phyloP scores from a whole-genome alignment of 495 filamentous ascomycete species.

The Neurospora pannonica region DNA sequence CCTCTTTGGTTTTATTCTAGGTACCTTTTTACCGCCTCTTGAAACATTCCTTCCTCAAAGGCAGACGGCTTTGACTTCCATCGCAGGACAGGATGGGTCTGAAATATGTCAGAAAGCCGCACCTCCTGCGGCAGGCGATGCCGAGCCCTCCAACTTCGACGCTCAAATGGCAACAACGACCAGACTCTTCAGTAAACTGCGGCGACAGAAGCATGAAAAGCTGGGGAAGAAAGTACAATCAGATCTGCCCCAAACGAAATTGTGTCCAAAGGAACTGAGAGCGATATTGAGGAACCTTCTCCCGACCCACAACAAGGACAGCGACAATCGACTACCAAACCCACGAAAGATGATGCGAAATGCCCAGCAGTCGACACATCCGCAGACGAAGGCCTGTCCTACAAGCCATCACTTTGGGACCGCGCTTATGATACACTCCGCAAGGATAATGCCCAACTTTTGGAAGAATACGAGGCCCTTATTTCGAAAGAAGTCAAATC shows the following conservation, averaged over 20 bases:
- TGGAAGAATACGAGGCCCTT: constrained; percentile 16
- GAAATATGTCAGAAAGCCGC: not conserved
- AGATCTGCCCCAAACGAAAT: not conserved
- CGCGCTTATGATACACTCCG: constrained; percentile 11
- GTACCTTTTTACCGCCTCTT: not conserved
- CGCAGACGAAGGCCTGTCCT: not conserved
- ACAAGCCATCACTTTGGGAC: constrained; percentile 11
- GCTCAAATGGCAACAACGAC: not conserved
- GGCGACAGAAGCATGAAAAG: not conserved
- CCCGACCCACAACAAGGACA: not conserved
- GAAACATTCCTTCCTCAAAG: not conserved
- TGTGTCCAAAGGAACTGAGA: not conserved
- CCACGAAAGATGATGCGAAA: not conserved
- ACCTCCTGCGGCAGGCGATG: not conserved
- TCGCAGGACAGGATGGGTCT: not conserved
- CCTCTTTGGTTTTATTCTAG: not conserved
- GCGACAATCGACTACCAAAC: not conserved
- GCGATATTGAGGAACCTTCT: not conserved
- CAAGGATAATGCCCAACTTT: not conserved
- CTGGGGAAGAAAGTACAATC: not conserved
- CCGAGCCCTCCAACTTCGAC: not conserved
- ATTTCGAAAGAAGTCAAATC: not conserved
- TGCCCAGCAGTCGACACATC: not conserved
- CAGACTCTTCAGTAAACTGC: not conserved
- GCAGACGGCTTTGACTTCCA: not conserved